Base-by-base conservation (phyloP, 2,329 filamentous ascomycete species). In the Scolecobasidium constrictum region DNA sequence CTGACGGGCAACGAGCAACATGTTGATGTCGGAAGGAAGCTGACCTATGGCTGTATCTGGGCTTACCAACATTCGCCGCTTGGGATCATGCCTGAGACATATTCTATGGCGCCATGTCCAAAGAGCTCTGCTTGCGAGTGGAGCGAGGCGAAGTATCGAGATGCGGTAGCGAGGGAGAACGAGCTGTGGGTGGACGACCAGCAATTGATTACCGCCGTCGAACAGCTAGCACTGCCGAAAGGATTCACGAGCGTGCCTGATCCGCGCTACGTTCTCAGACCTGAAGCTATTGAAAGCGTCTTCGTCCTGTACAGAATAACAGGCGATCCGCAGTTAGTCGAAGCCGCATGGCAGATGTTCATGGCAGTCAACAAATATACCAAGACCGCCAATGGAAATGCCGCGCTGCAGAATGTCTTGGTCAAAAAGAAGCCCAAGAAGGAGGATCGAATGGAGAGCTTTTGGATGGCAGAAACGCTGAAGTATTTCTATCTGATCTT, bases 401-500 rank as follows among this genome's bases (percentile, higher is more conserved):
- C 66, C 0, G 67, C 66, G 7, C 44, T 71, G 21, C 43, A 48
- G 12, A 67, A 71, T 47, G 56, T 69, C 5, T 63, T 58, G 0
- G 57, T 57, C 16, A 48, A 51, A n/a, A 48, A 50, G 13, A 59
- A 53, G 17, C 57, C 66, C 22, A 52, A 56, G 4, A 59, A 61
- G 36, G 49, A 48, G 40, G 67, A 71, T 50, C 60, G 58, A 15
- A 69, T 69, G 67, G 67, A 70, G 56, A 88, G 83, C 55, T 94
- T 93, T 61, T 94, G 87, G 85, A 68, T 86, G 47, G 83, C 83
- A 3, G 87, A 94, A 69, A 94, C 86, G 31, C 67, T 94, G 52
- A 95, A 94, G 68, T 94, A 94, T 57, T 94, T 92, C 51, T 94
- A 86, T 58, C 61, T 94, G 44, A 69, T 94, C 38, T 94, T 83